phyloP scores from a whole-genome alignment of 768 basidiomycete genomes.

The Termitomyces sp. region DNA sequence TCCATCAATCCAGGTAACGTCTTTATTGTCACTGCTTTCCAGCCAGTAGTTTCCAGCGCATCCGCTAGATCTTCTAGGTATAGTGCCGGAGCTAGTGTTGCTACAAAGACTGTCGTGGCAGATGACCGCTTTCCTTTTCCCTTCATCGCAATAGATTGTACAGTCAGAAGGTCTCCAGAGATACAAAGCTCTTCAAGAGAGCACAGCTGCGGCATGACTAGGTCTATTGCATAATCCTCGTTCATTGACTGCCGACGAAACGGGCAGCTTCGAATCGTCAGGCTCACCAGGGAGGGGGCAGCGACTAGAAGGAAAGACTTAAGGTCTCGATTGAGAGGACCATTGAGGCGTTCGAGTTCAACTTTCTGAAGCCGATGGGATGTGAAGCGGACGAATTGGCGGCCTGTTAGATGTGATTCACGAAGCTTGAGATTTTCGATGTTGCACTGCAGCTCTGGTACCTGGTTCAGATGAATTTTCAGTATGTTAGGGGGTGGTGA shows the following conservation, averaged over 20 bases:
- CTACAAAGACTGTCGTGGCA: background rate
- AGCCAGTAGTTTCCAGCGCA: slow-evolving; percentile 3
- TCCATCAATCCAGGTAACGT: background rate
- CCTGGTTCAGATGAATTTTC: background rate
- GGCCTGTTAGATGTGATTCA: slow-evolving; percentile 1
- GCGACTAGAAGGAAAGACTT: background rate
- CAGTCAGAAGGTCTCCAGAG: slow-evolving; percentile 1
- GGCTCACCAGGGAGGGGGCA: background rate
- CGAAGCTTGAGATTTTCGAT: background rate
- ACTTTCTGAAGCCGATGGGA: background rate
- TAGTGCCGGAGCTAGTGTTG: background rate
- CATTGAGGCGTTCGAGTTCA: slow-evolving; percentile 1
- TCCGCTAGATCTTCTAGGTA: background rate
- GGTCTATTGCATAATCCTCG: slow-evolving; percentile 4
- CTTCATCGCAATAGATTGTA: background rate
- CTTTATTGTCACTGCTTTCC: slow-evolving; percentile 1
- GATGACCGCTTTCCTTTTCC: background rate
- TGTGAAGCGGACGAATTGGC: slow-evolving; percentile 3
- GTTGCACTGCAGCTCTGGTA: slow-evolving; percentile 1
- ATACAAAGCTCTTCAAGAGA: slow-evolving; percentile 3
- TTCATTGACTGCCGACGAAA: background rate
- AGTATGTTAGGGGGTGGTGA: background rate
- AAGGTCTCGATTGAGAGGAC: slow-evolving; percentile 3
- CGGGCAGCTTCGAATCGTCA: background rate
- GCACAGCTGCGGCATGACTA: background rate